Evolutionary conservation across 768 basidiomycete genomes (phyloP).

Genomic region (Clathrus columnatus): DNA sequence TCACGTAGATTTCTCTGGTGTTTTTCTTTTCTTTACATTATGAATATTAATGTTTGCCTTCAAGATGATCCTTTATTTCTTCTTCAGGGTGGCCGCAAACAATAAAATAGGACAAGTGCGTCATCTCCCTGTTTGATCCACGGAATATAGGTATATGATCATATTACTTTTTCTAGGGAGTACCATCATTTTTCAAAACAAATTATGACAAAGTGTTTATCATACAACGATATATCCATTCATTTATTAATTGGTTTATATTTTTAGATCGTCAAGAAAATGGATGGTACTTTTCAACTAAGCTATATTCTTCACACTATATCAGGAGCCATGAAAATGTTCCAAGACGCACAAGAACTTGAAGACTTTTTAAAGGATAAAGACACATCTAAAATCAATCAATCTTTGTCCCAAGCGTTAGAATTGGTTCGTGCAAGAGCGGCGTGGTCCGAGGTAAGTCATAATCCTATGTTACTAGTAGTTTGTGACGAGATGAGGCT

Average conservation of each 20-base stretch:
- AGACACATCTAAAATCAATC: conserved; percentile 60
- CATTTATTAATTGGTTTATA: conserved; percentile 2
- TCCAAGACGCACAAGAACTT: conserved; percentile 54
- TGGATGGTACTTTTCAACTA: conserved; percentile 61
- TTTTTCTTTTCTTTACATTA: conserved; percentile 50
- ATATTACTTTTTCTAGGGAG: conserved; percentile 16
- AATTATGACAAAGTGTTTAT: conserved; percentile 50
- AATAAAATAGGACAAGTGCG: conserved; percentile 35
- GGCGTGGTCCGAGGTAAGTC: conserved; percentile 52
- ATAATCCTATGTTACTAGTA: not conserved
- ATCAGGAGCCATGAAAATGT: conserved; percentile 45
- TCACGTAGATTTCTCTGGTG: conserved; percentile 47
- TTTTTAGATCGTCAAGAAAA: conserved; percentile 52
- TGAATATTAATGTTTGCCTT: conserved; percentile 29
- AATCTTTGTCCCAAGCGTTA: conserved; percentile 55
- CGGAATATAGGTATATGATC: not conserved
- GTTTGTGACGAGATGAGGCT: not conserved
- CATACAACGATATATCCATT: not conserved
- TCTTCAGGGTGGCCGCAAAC: conserved; percentile 52
- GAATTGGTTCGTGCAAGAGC: conserved; percentile 56
- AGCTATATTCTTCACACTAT: conserved; percentile 42
- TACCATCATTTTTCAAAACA: conserved; percentile 57
- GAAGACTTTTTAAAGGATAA: conserved; percentile 71
- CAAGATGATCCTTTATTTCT: conserved; percentile 50
- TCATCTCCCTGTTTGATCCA: not conserved